Base-by-base conservation (phyloP, 2,329 filamentous ascomycete species). In the Aspergillus brunneoviolaceus region DNA sequence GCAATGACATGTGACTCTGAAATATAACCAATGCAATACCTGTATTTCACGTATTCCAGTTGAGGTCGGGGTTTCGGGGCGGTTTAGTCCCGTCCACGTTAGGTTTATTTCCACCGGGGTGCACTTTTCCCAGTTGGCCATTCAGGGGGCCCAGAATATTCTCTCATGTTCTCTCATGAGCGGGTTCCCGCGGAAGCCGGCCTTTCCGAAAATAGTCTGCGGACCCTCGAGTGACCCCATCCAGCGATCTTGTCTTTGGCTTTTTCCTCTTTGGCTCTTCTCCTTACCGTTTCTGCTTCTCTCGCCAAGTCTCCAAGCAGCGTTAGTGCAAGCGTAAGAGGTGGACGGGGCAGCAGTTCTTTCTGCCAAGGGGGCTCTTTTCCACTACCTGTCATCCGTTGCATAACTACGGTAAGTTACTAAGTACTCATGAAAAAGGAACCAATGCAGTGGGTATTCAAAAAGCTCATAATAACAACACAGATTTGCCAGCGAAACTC, bases 171-270 rank as follows among this genome's bases (percentile, higher is more conserved):
- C 27, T 29, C 7, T 29, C 27, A 7, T 29, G 27, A 7, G 51
- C 16, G 47, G 35, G 39, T 6, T 45, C 39, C 39, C 39, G 39
- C 39, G 39, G 39, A 45, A 16, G 39, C 39, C 39, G 45, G 52
- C 39, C 21, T 47, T 58, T 59, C 57, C 57, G 50, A 59, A 59
- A 59, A 59, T 59, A 59, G 57, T 47, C 31, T 31, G 50, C 50
- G 49, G 29, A 23, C 10, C 39, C 35, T 49, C 23, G 48, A 31
- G 16, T 45, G 39, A 19, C 27, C 35, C 10, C 31, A 29, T 35
- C 25, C 27, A 29, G 27, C 27, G 27, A 29, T 29, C 27, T 54
- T 45, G 33, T 27, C 35, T 45, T 19, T 25, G 14, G 16, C 14
- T 45, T 45, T 42, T 16, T 19, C 39, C 39, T 9, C 39, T 45